A percentile compares a stretch with the other conserved stretches of the same genome.
phyloP scores from a whole-genome alignment of 805 yeast genomes.

The Clavispora vitiphila region DNA sequence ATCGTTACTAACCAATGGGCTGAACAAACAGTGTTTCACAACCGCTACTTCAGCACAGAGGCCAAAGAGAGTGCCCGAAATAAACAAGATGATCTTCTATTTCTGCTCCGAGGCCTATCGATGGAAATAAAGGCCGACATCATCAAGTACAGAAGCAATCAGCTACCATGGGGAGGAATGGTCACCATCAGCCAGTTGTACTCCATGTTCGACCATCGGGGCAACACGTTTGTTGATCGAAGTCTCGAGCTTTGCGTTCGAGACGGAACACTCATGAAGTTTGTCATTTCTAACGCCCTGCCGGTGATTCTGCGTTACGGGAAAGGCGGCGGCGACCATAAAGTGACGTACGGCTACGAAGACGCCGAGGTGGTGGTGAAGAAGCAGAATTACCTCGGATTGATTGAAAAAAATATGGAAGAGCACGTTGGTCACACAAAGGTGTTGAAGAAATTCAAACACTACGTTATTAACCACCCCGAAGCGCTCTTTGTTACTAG shows the following conservation, averaged over 20 bases:
- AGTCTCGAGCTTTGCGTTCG: conserved; percentile 34
- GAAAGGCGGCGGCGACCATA: conserved; percentile 13
- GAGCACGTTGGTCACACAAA: neutral
- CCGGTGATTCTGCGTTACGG: conserved; percentile 40
- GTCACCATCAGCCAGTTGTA: conserved; percentile 46
- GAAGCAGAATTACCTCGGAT: conserved; percentile 17
- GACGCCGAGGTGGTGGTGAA: conserved; percentile 35
- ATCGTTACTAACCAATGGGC: conserved; percentile 35
- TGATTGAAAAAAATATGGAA: conserved; percentile 14
- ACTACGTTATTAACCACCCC: conserved; percentile 20
- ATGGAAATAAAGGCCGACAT: conserved; percentile 33
- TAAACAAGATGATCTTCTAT: conserved; percentile 24
- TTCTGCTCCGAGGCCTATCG: conserved; percentile 30
- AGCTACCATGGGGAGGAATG: conserved; percentile 33
- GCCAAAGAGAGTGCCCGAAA: conserved; percentile 5
- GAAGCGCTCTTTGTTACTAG: conserved; percentile 24
- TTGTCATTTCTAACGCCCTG: conserved; percentile 39
- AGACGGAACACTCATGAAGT: conserved; percentile 33
- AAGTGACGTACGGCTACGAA: conserved; percentile 38
- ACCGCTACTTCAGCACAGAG: conserved; percentile 15
- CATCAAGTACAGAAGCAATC: conserved; percentile 26
- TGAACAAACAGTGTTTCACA: conserved; percentile 27
- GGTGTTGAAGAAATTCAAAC: conserved; percentile 19
- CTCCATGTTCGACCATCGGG: conserved; percentile 39
- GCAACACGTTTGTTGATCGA: conserved; percentile 48